These are phyloP conservation scores for Coemansia sp. DNA, from an alignment of 371 early-diverging fungal species.

Conservation along the genomic window DNA sequence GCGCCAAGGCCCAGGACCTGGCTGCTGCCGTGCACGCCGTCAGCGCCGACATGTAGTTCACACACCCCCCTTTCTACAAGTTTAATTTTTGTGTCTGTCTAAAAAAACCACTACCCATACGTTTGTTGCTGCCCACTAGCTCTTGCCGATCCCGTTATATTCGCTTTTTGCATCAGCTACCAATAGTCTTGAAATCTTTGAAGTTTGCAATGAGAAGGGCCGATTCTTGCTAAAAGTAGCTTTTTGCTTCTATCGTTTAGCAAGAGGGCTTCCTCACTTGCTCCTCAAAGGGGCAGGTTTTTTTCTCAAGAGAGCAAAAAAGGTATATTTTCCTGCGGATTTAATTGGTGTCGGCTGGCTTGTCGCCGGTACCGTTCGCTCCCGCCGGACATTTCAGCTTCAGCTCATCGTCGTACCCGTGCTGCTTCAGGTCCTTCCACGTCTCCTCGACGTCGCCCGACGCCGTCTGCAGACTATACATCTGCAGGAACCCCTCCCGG, in stretches of 20 bases:
- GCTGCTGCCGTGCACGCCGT: conserved; percentile 54
- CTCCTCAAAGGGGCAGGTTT: no score
- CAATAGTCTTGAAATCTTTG: no score
- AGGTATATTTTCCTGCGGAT: background rate
- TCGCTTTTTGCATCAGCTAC: no score
- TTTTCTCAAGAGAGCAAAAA: no score
- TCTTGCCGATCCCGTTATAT: no score
- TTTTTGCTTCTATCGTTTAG: no score
- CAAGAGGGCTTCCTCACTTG: no score
- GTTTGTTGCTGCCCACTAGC: no score
- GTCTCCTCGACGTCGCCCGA: conserved; percentile 60
- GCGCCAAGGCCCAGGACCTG: conserved; percentile 54
- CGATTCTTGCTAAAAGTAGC: no score
- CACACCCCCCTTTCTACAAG: background rate
- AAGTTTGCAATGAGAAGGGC: no score
- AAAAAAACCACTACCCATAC: background rate
- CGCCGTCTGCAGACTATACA: conserved; percentile 60
- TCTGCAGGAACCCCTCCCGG: conserved; percentile 58
- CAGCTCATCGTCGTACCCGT: conserved; percentile 56
- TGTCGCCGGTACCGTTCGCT: conserved; percentile 27
- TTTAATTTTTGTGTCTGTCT: background rate
- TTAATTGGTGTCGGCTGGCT: conserved; percentile 8
- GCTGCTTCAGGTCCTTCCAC: conserved; percentile 59
- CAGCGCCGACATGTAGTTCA: conserved; percentile 13
- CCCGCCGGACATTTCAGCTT: conserved; percentile 39